Evolutionary conservation across 2,329 filamentous ascomycete species (phyloP), one percentile per base, ranked within the genome.

Genomic region (Monosporascus sp.): DNA sequence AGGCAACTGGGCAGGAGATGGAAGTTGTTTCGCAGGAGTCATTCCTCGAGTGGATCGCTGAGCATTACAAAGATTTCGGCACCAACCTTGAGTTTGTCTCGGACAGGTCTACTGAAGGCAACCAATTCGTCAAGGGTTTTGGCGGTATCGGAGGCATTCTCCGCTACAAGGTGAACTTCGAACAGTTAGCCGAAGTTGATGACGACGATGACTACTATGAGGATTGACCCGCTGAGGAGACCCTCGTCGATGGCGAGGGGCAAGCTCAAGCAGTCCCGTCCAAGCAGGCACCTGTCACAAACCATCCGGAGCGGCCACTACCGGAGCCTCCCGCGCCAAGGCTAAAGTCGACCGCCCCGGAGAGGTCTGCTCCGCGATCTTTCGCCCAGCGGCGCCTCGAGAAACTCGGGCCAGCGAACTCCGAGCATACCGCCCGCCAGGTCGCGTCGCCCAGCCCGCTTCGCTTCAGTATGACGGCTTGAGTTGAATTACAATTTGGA

Each of bases 91-190:
- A 99, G 73, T 99, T 99, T 65, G 94, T 99, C 60, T 97, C 94
- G 48, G 95, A 99, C 72, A 88, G 91, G 61, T 97, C 93, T 56
- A 96, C 90, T 57, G 94, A 99, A 77, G 94, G 94, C 71, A 99
- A 99, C 77, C 94, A 99, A 79, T 99, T 99, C 76, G 94, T 99
- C 68, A 97, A 97, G 80, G 94, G 94, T 60, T 99, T 99, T 70
- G 94, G 94, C 86, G 94, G 94, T 69, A 96, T 99, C 65, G 94
- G 94, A 63, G 93, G 93, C 60, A 87, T 99, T 68, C 85, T 99
- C 70, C 91, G 94, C 65, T 99, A 99, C 86, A 97, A 97, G 81
- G 90, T 99, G 81, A 99, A 99, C 81, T 99, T 99, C 77, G 95
- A 99, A 77, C 95, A 99, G 76, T 83, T 99, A 74, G 88, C 88